A percentile compares a stretch with the other conserved stretches of the same genome.
Evolutionary conservation across 2,329 filamentous ascomycete genomes (phyloP).

Genomic region (Bipolaris sorokiniana): DNA sequence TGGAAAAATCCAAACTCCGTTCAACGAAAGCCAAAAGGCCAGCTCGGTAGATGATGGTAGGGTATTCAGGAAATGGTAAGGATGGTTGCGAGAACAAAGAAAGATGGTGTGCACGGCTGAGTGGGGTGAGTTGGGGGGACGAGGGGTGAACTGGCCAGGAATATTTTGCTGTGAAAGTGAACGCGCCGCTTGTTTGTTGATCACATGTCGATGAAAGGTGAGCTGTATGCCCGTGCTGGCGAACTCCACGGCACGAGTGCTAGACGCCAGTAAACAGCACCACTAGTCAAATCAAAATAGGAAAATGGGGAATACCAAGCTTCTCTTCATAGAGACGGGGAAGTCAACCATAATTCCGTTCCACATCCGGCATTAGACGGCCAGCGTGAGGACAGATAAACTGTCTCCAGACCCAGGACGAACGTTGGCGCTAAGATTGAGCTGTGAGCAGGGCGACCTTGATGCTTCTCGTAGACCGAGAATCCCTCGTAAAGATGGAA

Average conservation of each 20-base stretch:
- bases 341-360: slow-evolving; percentile 30
- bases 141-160: slow-evolving; percentile 2
- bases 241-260: slow-evolving; percentile 15
- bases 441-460: slow-evolving; percentile 16
- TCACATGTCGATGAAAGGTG: slow-evolving; percentile 6
- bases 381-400: slow-evolving; percentile 11
- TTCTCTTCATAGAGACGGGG: slow-evolving; percentile 27
- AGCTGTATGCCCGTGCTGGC: slow-evolving; percentile 3
- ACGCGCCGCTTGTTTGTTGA: not conserved
- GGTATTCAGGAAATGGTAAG: not conserved
- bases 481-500: slow-evolving; percentile 8
- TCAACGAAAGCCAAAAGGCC: not conserved
- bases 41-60: not conserved
- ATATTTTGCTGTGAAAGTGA: not conserved
- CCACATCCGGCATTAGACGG: slow-evolving; percentile 24
- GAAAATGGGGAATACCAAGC: slow-evolving; percentile 35
- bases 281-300: slow-evolving; percentile 27
- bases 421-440: slow-evolving; percentile 13
- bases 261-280: slow-evolving; percentile 38
- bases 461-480: slow-evolving; percentile 6
- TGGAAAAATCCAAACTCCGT: not conserved
- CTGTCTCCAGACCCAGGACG: slow-evolving; percentile 6
- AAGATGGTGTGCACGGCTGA: not conserved
- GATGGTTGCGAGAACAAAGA: not conserved
- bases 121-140: not conserved